phyloP scores from a whole-genome alignment of 1,284 basidiomycete genomes.

The Ganoderma boninense region DNA sequence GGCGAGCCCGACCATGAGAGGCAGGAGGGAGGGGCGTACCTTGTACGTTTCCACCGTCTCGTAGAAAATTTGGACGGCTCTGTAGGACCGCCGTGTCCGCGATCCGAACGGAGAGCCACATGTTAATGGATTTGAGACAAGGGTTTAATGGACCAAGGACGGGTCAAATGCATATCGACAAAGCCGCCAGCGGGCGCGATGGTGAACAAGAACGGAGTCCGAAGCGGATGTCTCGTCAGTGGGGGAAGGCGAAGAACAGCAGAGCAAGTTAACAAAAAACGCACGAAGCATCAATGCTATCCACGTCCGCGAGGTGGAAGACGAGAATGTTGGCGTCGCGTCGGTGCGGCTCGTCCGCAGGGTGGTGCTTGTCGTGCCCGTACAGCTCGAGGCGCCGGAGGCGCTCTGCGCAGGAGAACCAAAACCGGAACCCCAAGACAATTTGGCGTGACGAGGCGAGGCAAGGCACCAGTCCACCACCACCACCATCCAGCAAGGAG shows the following conservation, averaged over 20 bases:
- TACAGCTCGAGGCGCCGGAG: conserved; percentile 85
- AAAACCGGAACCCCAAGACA: background rate
- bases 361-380: conserved; percentile 80
- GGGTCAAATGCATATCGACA: no score
- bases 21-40: conserved; percentile 44
- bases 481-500: background rate
- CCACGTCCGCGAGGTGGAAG: conserved; percentile 84
- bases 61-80: conserved; percentile 85
- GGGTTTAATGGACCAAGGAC: background rate
- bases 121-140: background rate
- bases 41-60: conserved; percentile 84
- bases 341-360: conserved; percentile 84
- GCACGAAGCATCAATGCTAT: conserved; percentile 86
- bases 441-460: background rate
- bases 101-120: background rate
- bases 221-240: background rate
- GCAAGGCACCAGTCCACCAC: background rate
- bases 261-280: conserved; percentile 40
- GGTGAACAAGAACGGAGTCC: conserved; percentile 17
- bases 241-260: background rate
- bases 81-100: conserved; percentile 38
- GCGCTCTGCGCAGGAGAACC: conserved; percentile 60
- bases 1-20: background rate
- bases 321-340: conserved; percentile 82
- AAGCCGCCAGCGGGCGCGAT: background rate